Base-by-base conservation (phyloP, 1,284 basidiomycete species). In the Apiotrichum domesticum region DNA sequence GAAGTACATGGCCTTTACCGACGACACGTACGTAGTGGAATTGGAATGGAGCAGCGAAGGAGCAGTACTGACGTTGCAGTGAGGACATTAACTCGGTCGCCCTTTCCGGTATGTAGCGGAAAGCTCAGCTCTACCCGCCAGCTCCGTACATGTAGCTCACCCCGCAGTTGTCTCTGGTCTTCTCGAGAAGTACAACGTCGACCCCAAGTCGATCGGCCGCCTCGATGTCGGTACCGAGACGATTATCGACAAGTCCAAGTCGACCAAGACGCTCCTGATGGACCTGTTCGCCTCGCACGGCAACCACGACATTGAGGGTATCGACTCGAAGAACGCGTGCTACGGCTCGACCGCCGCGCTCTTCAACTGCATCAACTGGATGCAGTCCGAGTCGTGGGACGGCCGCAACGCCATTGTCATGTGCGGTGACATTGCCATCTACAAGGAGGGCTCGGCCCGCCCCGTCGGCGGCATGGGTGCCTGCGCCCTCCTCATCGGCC, bases 1-100 rank as follows among this genome's bases (percentile, higher is more conserved):
- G 78, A 87, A 97, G 79, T 94, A 85, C 82, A 98, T 98, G 95
- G 90, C 92, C 40, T 96, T 88, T 83, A 90, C 89, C 62, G 93
- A 96, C 73, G 93, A 96, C 82, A 85, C 88, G 72, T 74, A 63
- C 65, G 72, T 67, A 14, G 3, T 21, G 21, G 21, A 21, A 21
- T 21, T 21, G 21, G 21, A 21, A 21, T 21, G 21, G 21, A 21
- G 21, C 21, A 21, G 21, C 21, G 21, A 21, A 21, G 21, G 21
- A 21, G 21, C 21, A 15, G 41, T 15, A 15, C 41, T 42, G n/a
- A 42, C 41, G 41, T n/a, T 10, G 15, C 51, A 72, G 76, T 62
- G 95, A 98, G 79, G 95, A 98, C 80, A 96, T 98, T 82, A 96
- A 97, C 84, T 96, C 94, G 35, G 95, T 98, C 76, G 87, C 91